phyloP scores from a whole-genome alignment of 1,139 yeast genomes.

The Protomyces pachydermus region DNA sequence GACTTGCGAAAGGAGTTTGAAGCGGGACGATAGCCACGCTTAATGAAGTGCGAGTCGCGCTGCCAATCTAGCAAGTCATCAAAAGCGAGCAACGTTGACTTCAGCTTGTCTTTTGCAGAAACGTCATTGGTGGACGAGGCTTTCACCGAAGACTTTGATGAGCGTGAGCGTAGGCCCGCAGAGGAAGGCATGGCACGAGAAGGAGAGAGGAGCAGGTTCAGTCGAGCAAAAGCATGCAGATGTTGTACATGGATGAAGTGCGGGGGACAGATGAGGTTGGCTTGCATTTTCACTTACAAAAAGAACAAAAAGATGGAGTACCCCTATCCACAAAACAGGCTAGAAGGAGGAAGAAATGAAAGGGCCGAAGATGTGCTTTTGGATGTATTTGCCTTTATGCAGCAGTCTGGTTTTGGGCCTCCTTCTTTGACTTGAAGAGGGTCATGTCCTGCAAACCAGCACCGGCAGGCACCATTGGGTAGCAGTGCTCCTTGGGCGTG shows the following conservation, averaged over 20 bases:
- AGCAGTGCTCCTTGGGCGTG: constrained; percentile 93
- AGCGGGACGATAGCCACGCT: constrained; percentile 68
- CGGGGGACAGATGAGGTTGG: neutral
- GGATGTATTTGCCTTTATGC: neutral
- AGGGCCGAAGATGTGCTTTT: neutral
- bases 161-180: neutral
- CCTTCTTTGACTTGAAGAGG: constrained; percentile 18
- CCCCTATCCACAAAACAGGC: neutral
- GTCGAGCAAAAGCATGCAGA: neutral
- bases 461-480: constrained; percentile 98
- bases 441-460: constrained; percentile 73
- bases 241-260: no score
- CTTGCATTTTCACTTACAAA: neutral
- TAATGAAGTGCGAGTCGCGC: constrained; percentile 72
- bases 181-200: neutral
- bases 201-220: neutral
- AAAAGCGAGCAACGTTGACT: constrained; percentile 35
- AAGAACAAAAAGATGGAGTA: no score
- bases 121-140: neutral
- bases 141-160: neutral
- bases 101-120: neutral
- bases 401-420: constrained; percentile 1
- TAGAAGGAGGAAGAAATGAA: neutral
- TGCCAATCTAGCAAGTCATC: constrained; percentile 76
- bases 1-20: constrained; percentile 54